phyloP scores from a whole-genome alignment of 345 rosid genomes.

The Acer negundo region DNA sequence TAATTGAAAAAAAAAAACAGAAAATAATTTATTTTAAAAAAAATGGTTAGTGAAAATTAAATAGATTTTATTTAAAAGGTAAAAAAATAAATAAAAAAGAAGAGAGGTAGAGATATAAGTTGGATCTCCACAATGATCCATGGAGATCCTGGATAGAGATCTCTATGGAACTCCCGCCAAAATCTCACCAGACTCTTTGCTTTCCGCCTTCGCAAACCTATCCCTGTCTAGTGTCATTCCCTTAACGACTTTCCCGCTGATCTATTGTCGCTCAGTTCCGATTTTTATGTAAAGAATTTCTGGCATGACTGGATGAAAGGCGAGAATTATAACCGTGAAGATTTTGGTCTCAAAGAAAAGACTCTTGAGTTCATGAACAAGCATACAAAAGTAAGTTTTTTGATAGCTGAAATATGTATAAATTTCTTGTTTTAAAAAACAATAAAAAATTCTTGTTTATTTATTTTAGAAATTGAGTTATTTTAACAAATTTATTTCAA shows the following conservation, averaged over 20 bases:
- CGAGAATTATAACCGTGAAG: constrained; percentile 78
- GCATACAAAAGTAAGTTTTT: constrained; percentile 72
- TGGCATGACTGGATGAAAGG: constrained; percentile 79
- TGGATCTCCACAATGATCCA: too few relatives aligned
- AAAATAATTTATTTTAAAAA: too few relatives aligned
- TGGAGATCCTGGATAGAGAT: too few relatives aligned
- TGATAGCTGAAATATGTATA: too few relatives aligned
- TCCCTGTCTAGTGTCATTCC: constrained; percentile 53
- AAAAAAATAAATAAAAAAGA: too few relatives aligned
- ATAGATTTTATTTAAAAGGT: too few relatives aligned
- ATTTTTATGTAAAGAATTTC: constrained; percentile 76
- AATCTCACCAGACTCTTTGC: constrained; percentile 26
- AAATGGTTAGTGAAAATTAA: too few relatives aligned
- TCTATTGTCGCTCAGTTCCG: constrained; percentile 51
- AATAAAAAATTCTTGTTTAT: too few relatives aligned
- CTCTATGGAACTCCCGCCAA: constrained; percentile 19
- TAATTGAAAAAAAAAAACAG: too few relatives aligned
- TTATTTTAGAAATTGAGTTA: background rate
- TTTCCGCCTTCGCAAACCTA: background rate
- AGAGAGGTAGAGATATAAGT: too few relatives aligned
- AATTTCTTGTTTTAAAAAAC: background rate
- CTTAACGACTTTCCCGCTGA: constrained; percentile 37
- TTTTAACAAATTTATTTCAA: background rate
- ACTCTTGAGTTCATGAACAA: constrained; percentile 62
- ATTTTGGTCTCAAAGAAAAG: constrained; percentile 69